phyloP scores from a whole-genome alignment of 371 early-diverging fungal genomes.

The Cokeromyces recurvatus region DNA sequence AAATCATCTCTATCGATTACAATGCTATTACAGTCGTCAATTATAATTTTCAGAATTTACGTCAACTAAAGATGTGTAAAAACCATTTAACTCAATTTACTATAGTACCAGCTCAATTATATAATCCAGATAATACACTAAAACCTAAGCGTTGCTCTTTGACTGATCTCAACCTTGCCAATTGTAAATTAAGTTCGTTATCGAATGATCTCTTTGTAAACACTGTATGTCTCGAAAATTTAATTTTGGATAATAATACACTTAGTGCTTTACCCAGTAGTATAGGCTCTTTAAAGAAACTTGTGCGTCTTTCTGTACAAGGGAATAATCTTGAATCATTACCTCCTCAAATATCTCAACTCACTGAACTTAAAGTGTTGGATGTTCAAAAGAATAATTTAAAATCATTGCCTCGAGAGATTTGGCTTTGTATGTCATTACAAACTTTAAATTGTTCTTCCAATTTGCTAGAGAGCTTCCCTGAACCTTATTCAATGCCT shows the following conservation, averaged over 20 bases:
- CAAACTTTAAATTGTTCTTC: constrained; percentile 67
- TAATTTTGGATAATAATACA: constrained; percentile 72
- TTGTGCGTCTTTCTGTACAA: constrained; percentile 57
- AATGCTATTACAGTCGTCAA: constrained; percentile 56
- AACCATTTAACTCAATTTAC: constrained; percentile 57
- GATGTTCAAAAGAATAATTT: constrained; percentile 61
- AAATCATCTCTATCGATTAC: constrained; percentile 63
- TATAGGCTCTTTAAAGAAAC: constrained; percentile 49
- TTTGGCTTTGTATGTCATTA: constrained; percentile 76
- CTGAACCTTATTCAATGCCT: constrained; percentile 22
- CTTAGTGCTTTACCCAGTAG: constrained; percentile 64
- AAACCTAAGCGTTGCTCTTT: constrained; percentile 11
- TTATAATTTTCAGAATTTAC: constrained; percentile 35
- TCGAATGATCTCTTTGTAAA: constrained; percentile 57
- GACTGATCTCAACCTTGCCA: constrained; percentile 59
- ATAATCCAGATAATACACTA: constrained; percentile 1
- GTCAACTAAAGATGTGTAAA: constrained; percentile 43
- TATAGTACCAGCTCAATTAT: constrained; percentile 6
- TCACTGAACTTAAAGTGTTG: constrained; percentile 27
- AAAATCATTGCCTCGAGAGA: constrained; percentile 68
- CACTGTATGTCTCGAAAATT: constrained; percentile 49
- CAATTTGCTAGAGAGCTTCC: constrained; percentile 58
- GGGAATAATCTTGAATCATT: constrained; percentile 66
- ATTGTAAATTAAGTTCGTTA: constrained; percentile 67
- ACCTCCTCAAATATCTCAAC: constrained; percentile 28